Percentiles rank a stretch among this genome's conserved stretches.
phyloP scores from a whole-genome alignment of 805 yeast species.

The Candida saitoana region DNA sequence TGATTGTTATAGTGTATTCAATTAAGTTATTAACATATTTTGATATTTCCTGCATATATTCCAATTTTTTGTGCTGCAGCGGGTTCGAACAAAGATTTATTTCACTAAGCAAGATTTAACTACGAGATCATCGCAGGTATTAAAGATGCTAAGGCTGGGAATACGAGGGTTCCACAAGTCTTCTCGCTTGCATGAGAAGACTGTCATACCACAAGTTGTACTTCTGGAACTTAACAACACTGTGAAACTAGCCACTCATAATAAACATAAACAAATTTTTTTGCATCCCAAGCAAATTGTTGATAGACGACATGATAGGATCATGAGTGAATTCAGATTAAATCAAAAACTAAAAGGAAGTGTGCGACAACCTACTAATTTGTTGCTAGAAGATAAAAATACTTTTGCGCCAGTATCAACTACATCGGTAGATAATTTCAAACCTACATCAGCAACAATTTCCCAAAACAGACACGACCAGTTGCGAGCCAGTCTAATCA shows the following conservation, averaged over 20 bases:
- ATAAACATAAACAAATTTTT: conserved; percentile 5
- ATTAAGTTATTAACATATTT: too few species aligned
- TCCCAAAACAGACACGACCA: conserved; percentile 9
- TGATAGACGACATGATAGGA: neutral
- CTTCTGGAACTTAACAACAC: conserved; percentile 4
- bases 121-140: neutral
- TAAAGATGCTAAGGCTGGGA: neutral
- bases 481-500: conserved; percentile 5
- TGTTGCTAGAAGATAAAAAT: neutral
- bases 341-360: neutral
- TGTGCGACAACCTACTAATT: neutral
- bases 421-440: conserved; percentile 9
- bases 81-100: too few species aligned
- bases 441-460: conserved; percentile 9
- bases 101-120: too few species aligned
- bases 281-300: conserved; percentile 3
- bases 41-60: too few species aligned
- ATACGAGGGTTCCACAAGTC: conserved; percentile 1
- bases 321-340: neutral
- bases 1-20: too few species aligned
- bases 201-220: conserved; percentile 5
- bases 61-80: too few species aligned
- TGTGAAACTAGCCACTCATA: neutral
- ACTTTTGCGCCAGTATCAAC: neutral
- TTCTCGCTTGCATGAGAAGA: conserved; percentile 1